phyloP scores from a whole-genome alignment of 805 yeast species.

The Zygosaccharomyces kombuchaensis region DNA sequence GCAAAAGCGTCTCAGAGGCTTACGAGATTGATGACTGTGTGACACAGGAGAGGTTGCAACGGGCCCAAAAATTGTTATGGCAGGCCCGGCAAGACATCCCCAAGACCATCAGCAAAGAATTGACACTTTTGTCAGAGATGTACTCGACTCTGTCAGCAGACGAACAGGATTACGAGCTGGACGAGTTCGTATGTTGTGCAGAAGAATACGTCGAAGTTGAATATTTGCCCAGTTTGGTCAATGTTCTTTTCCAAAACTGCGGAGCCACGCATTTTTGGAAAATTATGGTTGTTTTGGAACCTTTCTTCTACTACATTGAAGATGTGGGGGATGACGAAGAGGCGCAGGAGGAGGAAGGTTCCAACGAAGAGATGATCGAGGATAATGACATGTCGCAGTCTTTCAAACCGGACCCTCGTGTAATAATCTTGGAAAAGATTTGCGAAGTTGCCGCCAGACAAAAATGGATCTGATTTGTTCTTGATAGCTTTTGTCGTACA shows the following conservation, averaged over 20 bases:
- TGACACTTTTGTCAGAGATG: conserved; percentile 35
- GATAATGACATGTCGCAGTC: conserved; percentile 12
- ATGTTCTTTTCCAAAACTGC: conserved; percentile 31
- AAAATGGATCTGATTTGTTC: conserved; percentile 31
- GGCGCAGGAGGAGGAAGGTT: conserved; percentile 8
- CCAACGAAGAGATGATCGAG: conserved; percentile 10
- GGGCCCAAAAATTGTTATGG: conserved; percentile 33
- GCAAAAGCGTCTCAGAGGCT: neutral
- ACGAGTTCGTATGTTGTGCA: conserved; percentile 37
- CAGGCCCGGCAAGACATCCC: conserved; percentile 36
- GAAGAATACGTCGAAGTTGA: conserved; percentile 36
- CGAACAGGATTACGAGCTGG: conserved; percentile 36
- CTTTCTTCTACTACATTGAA: conserved; percentile 36
- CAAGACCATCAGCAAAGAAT: conserved; percentile 34
- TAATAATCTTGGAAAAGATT: conserved; percentile 35
- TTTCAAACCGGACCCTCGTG: conserved; percentile 34
- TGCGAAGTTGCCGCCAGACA: conserved; percentile 37
- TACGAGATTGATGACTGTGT: conserved; percentile 10
- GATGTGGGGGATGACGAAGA: conserved; percentile 31
- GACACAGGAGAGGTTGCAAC: conserved; percentile 28
- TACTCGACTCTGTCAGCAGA: conserved; percentile 35
- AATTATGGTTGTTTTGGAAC: conserved; percentile 35
- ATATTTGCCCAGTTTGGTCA: conserved; percentile 33
- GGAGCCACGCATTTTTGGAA: conserved; percentile 33
- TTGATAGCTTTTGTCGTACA: neutral